Base-by-base conservation (phyloP, 257 asterid species). In the Solanum bulbocastanum region DNA sequence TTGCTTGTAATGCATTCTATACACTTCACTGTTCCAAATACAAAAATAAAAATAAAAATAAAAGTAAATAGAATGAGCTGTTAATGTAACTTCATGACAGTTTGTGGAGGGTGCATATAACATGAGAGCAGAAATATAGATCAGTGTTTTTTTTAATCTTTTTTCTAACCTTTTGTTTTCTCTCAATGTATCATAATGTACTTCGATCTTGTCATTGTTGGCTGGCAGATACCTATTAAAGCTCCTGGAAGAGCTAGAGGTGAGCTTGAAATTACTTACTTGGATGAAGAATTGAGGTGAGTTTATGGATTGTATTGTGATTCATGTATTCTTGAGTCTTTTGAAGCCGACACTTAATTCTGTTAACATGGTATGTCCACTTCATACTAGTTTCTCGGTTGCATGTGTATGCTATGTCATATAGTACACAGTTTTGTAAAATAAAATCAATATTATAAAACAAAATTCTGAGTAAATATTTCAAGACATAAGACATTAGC, bases 231-330 rank as follows among this genome's bases (percentile, higher is more conserved):
- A 87, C 94, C 97, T 25, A 89, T 94, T 82, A 94, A 95, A 92
- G 98, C 99, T 78, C 99, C 98, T 10, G 98, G 84, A 3, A 88
- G 89, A 86, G 98, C 98, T 84, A 91, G 86, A 73, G 99, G 99
- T 0, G 91, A 90, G 74, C 96, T 96, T 60, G 98, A 95, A 87
- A 91, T 96, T 46, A 94, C 98, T 58, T 96, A 94, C 93, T 91
- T 96, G 91, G 99, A 96, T 89, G 94, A 95, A 90, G 98, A 94
- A 23, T 87, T 95, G 52, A 94, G 98, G 98, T 93, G 60, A 89
- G 87, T 44, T 68, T 46, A 5, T 44, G 74, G 58, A 68, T 15
- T 72, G 13, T 18, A 1, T 33, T 18, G 25, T 72, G 8, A 8
- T 72, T 30, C 30, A 25, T 14, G 36, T 14, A 39, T 72, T 72